Conservation (phyloP, 805 yeast species). For the Schizosaccharomyces pombe region ASM294v3 CU329670.1:3432001-3432500, state of each 20-base stretch:
- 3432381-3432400: slow-evolving; percentile 39
- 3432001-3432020: too few species aligned
- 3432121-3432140: slow-evolving; percentile 6
- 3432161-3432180: slow-evolving; percentile 54
- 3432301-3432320: slow-evolving; percentile 25
- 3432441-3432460: slow-evolving; percentile 62
- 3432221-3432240: slow-evolving; percentile 40
- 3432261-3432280: slow-evolving; percentile 52
- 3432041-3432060: neutral
- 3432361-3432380: slow-evolving; percentile 54
- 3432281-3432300: slow-evolving; percentile 50
- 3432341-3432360: slow-evolving; percentile 32
- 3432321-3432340: slow-evolving; percentile 5
- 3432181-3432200: slow-evolving; percentile 71
- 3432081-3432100: neutral
- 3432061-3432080: neutral
- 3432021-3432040: neutral
- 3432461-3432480: slow-evolving; percentile 65
- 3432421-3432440: slow-evolving; percentile 54
- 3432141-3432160: slow-evolving; percentile 19
- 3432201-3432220: slow-evolving; percentile 41
- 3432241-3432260: slow-evolving; percentile 32
- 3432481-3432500: slow-evolving; percentile 50
- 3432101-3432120: neutral
- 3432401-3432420: slow-evolving; percentile 41